Evolutionary conservation across 257 asterid genomes (phyloP).

Genomic region (Catharanthus roseus): DNA sequence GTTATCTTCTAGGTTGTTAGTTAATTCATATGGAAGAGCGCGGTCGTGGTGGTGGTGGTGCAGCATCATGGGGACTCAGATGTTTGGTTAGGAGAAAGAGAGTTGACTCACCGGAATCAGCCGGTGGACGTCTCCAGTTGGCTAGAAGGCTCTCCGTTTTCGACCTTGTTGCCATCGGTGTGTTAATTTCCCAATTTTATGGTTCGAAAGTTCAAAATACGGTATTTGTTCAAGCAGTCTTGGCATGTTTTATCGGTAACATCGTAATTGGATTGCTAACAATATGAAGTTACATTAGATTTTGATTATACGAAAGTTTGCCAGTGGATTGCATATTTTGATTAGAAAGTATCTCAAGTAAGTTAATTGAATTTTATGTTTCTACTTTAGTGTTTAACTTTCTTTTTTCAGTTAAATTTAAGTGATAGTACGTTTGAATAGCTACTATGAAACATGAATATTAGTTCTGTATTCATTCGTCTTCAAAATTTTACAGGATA

Average conservation of each 20-base stretch:
- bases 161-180: constrained; percentile 82
- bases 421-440: background rate
- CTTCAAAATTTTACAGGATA: background rate
- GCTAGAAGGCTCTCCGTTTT: constrained; percentile 72
- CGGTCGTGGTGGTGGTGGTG: background rate
- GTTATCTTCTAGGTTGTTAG: too few relatives aligned
- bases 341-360: too few relatives aligned
- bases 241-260: background rate
- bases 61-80: constrained; percentile 37
- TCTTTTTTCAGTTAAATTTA: background rate
- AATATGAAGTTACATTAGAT: too few relatives aligned
- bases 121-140: constrained; percentile 48
- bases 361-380: background rate
- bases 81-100: constrained; percentile 69
- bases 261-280: background rate
- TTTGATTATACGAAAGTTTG: too few relatives aligned
- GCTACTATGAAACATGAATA: background rate
- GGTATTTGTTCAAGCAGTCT: background rate
- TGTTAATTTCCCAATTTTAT: background rate
- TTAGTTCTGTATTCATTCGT: background rate
- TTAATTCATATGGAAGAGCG: background rate
- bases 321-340: too few relatives aligned
- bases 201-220: background rate
- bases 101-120: constrained; percentile 45
- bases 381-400: background rate